phyloP scores from a whole-genome alignment of 2,329 filamentous ascomycete genomes.

The Colletotrichum agaves region DNA sequence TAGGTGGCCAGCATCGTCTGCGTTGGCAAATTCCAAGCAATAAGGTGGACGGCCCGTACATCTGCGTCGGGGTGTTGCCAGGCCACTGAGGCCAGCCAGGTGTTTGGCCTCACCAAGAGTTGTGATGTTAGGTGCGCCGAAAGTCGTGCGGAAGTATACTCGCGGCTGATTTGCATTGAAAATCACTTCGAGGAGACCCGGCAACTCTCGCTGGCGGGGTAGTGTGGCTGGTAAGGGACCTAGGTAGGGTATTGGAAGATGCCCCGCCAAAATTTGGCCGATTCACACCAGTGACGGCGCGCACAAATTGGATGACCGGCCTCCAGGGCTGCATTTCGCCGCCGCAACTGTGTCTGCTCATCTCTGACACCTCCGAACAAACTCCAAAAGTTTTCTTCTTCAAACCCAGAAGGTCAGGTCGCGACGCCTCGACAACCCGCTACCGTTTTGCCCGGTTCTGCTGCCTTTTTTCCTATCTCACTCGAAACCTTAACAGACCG shows the following conservation, averaged over 20 bases:
- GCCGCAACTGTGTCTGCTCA: conserved; percentile 22
- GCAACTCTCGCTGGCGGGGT: conserved; percentile 29
- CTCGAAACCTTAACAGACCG: not conserved
- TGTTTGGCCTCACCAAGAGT: conserved; percentile 20
- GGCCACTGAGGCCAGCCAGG: conserved; percentile 2
- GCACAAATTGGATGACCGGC: conserved; percentile 39
- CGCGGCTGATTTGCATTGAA: too few species aligned
- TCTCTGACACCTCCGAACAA: conserved; percentile 26
- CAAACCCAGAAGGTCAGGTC: conserved; percentile 35
- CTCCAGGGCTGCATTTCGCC: conserved; percentile 20
- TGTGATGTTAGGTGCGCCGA: conserved; percentile 22
- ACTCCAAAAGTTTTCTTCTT: conserved; percentile 27
- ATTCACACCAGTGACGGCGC: conserved; percentile 37
- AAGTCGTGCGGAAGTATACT: not conserved
- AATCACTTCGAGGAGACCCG: not conserved
- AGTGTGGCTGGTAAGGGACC: conserved; percentile 24
- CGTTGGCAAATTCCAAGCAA: conserved; percentile 3
- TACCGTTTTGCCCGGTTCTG: conserved; percentile 24
- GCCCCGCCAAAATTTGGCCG: conserved; percentile 38
- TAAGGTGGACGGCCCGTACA: not conserved
- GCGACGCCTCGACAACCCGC: conserved; percentile 31
- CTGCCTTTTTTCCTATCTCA: not conserved
- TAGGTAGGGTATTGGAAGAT: conserved; percentile 32
- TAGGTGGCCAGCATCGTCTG: conserved; percentile 1
- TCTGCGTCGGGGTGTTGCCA: conserved; percentile 6